These are phyloP conservation scores for Batkoa obscura DNA, from an alignment of 371 early-diverging fungal species.

Conservation along the genomic window DNA sequence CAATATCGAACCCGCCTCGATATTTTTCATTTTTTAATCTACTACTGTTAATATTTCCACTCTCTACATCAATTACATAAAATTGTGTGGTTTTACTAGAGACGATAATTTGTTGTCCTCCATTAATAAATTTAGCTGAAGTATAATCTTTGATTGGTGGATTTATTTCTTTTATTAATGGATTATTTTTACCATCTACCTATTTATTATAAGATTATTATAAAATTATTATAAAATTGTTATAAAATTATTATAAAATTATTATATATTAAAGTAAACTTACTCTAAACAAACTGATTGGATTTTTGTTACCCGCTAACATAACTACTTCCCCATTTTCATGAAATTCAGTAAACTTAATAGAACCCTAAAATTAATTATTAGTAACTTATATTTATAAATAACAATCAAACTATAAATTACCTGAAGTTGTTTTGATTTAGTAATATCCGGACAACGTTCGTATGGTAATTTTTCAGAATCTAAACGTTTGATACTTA, in stretches of 20 bases:
- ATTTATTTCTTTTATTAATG: slow-evolving; percentile 59
- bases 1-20: neutral
- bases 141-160: slow-evolving; percentile 65
- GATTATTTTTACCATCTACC: slow-evolving; percentile 78
- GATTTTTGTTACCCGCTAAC: slow-evolving; percentile 67
- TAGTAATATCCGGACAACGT: slow-evolving; percentile 16
- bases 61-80: slow-evolving; percentile 70
- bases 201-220: slow-evolving; percentile 9
- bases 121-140: slow-evolving; percentile 50
- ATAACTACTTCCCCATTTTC: slow-evolving; percentile 73
- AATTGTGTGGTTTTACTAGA: slow-evolving; percentile 56
- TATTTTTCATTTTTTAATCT: neutral
- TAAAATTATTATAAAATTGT: neutral
- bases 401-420: slow-evolving; percentile 1
- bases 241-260: neutral
- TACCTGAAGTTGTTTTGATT: slow-evolving; percentile 3
- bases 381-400: neutral
- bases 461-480: slow-evolving; percentile 12
- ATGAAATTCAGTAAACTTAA: slow-evolving; percentile 69
- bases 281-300: slow-evolving; percentile 59
- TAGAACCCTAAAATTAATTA: slow-evolving; percentile 20
- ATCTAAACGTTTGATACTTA: slow-evolving; percentile 10
- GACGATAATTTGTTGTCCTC: slow-evolving; percentile 47
- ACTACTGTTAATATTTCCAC: slow-evolving; percentile 16
- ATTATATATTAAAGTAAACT: neutral